Evolutionary conservation across 495 filamentous ascomycete genomes (phyloP).

Genomic region (Hypoxylon intermedium): DNA sequence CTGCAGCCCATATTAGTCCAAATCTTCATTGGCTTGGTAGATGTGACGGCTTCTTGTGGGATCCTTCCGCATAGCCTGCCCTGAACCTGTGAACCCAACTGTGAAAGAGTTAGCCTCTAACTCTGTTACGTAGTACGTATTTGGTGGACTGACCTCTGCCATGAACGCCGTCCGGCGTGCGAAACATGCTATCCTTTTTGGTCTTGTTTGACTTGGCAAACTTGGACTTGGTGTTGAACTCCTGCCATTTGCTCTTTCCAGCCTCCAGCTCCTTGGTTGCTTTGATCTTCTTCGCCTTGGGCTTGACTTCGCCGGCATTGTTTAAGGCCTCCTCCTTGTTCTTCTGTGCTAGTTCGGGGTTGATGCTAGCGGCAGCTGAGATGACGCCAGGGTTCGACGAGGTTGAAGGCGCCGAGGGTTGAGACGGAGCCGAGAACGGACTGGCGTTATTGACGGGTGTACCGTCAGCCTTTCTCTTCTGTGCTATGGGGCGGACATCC

Average conservation of each 20-base stretch:
- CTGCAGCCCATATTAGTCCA: conserved; percentile 58
- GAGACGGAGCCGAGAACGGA: conserved; percentile 51
- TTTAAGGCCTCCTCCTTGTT: conserved; percentile 55
- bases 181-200: conserved; percentile 97
- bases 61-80: conserved; percentile 93
- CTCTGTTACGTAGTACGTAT: not conserved
- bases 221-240: conserved; percentile 83
- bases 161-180: conserved; percentile 83
- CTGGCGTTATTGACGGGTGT: conserved; percentile 62
- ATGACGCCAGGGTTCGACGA: conserved; percentile 69
- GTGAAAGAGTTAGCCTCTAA: conserved; percentile 40
- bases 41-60: conserved; percentile 81
- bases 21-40: conserved; percentile 81
- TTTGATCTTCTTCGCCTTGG: conserved; percentile 77
- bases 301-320: conserved; percentile 46
- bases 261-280: conserved; percentile 87
- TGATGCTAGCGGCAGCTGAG: conserved; percentile 84
- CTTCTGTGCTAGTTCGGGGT: conserved; percentile 76
- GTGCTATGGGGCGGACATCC: conserved; percentile 82
- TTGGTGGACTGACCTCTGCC: conserved; percentile 71
- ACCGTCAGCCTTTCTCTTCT: conserved; percentile 92
- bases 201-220: conserved; percentile 65
- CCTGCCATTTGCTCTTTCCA: conserved; percentile 93
- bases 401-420: conserved; percentile 43
- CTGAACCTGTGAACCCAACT: conserved; percentile 97